Base-by-base conservation (phyloP, 2,329 filamentous ascomycete genomes). In the Pseudocercospora pini-densiflorae region DNA sequence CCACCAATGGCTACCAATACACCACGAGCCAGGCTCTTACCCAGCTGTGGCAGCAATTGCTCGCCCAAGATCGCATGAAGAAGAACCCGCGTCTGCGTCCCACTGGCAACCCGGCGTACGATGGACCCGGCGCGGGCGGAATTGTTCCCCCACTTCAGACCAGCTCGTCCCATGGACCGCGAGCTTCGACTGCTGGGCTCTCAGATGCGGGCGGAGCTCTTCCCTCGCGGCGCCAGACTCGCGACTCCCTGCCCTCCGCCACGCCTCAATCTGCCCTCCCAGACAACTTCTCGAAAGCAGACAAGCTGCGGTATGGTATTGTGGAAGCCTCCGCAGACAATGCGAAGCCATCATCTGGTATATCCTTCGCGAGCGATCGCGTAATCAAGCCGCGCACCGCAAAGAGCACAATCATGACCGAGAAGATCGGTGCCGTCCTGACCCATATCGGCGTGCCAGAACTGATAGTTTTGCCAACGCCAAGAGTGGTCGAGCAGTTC, bases 291-390 rank as follows among this genome's bases (percentile, higher is more conserved):
- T 97, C 70, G 88, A 88, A 4, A 85, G 90, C 55, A 88, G 91
- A 71, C 91, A 96, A 79, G 90, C 94, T 80, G 80, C 87, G 69
- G 86, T 98, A 94, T 75, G 95, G 94, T 69, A 91, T 99, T 9
- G 88, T 90, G 7, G 59, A 63, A 5, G 57, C 62, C 2, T 54
- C 89, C 72, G 9, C 71, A 64, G 27, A 66, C 70, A 91, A 94
- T 76, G 94, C 98, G 63, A 91, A 94, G 29, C 85, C 97, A 45
- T 89, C 90, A 1, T 91, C 90, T 8, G 94, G 95, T 6, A 92
- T 97, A 40, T 90, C 92, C 14, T 98, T 98, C 85, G 92, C 94
- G 12, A 93, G 93, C 29, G 92, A 94, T 73, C 90, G 88, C 77
- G 87, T 94, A 65, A 89, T 90, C 72, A 93, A 93, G 57, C 87